phyloP scores from a whole-genome alignment of 2,329 filamentous ascomycete species.

The Gaeumannomyces sp. region DNA sequence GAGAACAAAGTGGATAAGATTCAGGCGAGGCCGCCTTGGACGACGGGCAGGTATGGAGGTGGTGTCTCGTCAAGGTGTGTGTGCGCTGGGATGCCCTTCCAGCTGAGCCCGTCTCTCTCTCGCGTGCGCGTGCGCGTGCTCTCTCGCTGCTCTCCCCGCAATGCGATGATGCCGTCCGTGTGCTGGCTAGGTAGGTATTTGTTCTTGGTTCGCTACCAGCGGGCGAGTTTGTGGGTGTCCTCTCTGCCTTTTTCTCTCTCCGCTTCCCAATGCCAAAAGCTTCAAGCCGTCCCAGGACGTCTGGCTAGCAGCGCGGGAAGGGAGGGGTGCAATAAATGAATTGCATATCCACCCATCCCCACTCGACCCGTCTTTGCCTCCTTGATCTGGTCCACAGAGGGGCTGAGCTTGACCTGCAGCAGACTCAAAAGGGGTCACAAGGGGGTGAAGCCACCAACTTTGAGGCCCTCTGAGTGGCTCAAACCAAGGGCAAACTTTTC shows the following conservation, averaged over 20 bases:
- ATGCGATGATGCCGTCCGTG: background rate
- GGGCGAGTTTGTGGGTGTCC: constrained; percentile 1
- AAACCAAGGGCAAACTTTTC: constrained; percentile 3
- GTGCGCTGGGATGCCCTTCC: background rate
- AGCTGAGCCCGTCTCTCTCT: background rate
- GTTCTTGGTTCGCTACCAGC: background rate
- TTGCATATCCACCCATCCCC: constrained; percentile 1
- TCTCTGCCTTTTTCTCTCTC: background rate
- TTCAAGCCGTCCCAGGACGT: constrained; percentile 1
- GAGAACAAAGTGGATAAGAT: background rate
- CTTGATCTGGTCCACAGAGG: constrained; percentile 7
- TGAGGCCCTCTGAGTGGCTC: constrained; percentile 4
- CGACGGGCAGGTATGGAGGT: background rate
- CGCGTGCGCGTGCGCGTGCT: background rate
- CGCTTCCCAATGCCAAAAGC: background rate
- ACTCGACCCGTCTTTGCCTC: constrained; percentile 1
- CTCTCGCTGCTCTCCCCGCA: background rate
- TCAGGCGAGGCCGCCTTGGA: background rate
- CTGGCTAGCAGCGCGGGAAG: constrained; percentile 5
- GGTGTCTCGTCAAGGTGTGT: constrained; percentile 1
- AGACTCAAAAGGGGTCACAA: constrained; percentile 9
- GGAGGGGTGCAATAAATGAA: constrained; percentile 11
- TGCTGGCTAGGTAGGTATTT: background rate
- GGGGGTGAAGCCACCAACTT: constrained; percentile 3
- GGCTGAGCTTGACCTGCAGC: constrained; percentile 8